Percentiles rank a stretch among this genome's conserved stretches.
These are phyloP conservation scores for Solanum medicagineum DNA, from an alignment of 257 asterid species.

Conservation along the genomic window DNA sequence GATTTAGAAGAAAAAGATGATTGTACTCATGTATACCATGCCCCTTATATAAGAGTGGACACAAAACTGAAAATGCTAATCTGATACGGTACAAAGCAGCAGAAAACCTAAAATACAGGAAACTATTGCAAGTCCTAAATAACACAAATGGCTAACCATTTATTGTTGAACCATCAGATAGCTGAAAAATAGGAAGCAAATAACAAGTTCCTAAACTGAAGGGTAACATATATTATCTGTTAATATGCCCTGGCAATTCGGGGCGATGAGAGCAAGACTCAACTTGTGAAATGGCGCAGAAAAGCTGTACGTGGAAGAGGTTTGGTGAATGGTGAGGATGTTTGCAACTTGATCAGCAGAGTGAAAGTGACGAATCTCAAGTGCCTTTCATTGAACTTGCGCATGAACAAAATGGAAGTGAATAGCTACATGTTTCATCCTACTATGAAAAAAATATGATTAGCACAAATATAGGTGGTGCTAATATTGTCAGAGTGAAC, in stretches of 20 bases:
- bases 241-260: neutral
- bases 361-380: neutral
- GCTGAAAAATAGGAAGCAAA: neutral
- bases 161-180: neutral
- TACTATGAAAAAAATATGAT: neutral
- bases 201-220: neutral
- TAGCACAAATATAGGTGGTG: neutral
- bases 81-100: neutral
- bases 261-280: neutral
- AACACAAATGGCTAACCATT: neutral
- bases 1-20: neutral
- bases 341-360: neutral
- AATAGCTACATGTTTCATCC: neutral
- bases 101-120: neutral
- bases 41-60: neutral
- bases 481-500: neutral
- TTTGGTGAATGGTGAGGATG: neutral
- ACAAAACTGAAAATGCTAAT: neutral
- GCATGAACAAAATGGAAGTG: neutral
- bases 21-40: neutral
- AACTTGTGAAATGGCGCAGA: neutral
- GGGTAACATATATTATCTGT: neutral
- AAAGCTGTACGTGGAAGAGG: neutral
- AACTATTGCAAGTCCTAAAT: neutral
- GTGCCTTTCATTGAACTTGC: neutral